Evolutionary conservation across 1,139 yeast genomes (phyloP).

Genomic region (Kodamaea arcana): DNA sequence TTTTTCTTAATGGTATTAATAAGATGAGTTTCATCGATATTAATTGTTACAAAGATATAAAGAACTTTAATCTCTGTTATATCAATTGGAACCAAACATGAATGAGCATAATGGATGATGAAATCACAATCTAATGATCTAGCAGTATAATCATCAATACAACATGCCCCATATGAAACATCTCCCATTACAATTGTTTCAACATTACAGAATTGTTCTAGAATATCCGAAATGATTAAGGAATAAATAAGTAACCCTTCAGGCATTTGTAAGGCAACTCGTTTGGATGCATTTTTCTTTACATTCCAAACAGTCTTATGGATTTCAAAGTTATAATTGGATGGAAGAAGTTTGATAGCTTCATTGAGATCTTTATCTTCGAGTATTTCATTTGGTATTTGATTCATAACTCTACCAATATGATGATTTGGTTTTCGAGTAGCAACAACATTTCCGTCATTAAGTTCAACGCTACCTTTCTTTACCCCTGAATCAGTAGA

Average conservation of each 20-base stretch:
- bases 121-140: constrained; percentile 89
- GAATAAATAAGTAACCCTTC: constrained; percentile 91
- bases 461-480: too few relatives aligned
- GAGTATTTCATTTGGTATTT: constrained; percentile 84
- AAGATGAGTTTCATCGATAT: constrained; percentile 79
- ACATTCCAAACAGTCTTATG: constrained; percentile 96
- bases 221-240: constrained; percentile 78
- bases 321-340: constrained; percentile 90
- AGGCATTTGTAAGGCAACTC: constrained; percentile 95
- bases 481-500: too few relatives aligned
- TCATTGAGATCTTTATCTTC: constrained; percentile 75
- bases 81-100: constrained; percentile 94
- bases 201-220: constrained; percentile 84
- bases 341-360: constrained; percentile 77
- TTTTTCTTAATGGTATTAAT: constrained; percentile 71
- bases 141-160: constrained; percentile 96
- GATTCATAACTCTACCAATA: constrained; percentile 66
- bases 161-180: constrained; percentile 97
- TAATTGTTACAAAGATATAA: constrained; percentile 92
- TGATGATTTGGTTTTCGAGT: too few relatives aligned
- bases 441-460: too few relatives aligned
- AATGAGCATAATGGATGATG: constrained; percentile 94
- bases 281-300: constrained; percentile 60
- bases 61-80: constrained; percentile 84
- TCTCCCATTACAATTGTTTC: constrained; percentile 98